Conservation (phyloP, 352 stramenopile species). For the Globisporangium polare region DNA sequence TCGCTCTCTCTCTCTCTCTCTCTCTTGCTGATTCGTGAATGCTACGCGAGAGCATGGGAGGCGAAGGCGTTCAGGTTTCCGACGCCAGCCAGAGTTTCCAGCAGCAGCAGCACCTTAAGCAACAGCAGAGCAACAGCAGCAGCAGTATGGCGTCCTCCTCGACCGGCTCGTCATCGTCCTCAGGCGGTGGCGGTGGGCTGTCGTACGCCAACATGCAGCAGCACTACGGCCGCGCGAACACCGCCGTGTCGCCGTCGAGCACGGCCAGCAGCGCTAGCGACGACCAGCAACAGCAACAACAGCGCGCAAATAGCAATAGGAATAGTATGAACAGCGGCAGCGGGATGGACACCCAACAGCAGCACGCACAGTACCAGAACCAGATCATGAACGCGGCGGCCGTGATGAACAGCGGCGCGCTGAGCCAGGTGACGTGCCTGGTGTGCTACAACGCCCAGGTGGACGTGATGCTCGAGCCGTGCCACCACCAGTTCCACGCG, state of each 20-base stretch:
- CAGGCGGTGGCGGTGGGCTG: not conserved
- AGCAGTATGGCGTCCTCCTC: not conserved
- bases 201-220: slow-evolving; percentile 4
- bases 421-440: slow-evolving; percentile 26
- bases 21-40: slow-evolving; percentile 16
- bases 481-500: slow-evolving; percentile 77
- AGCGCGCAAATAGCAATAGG: slow-evolving; percentile 6
- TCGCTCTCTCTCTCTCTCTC: not conserved
- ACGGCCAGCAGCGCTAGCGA: slow-evolving; percentile 10
- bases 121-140: slow-evolving; percentile 1
- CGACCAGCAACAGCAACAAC: slow-evolving; percentile 9
- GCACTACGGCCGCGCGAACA: not conserved
- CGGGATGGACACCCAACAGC: not conserved
- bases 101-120: slow-evolving; percentile 12
- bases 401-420: slow-evolving; percentile 16
- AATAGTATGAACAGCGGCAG: slow-evolving; percentile 6
- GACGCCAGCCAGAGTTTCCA: slow-evolving; percentile 23
- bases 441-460: slow-evolving; percentile 46
- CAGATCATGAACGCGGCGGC: slow-evolving; percentile 20
- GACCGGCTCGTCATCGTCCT: not conserved
- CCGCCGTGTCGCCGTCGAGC: slow-evolving; percentile 7
- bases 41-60: slow-evolving; percentile 31
- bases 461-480: slow-evolving; percentile 59
- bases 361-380: slow-evolving; percentile 15
- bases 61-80: slow-evolving; percentile 25